These are phyloP conservation scores for Endoconidiophora polonica DNA, from an alignment of 2,329 filamentous ascomycete genomes.

Conservation along the genomic window DNA sequence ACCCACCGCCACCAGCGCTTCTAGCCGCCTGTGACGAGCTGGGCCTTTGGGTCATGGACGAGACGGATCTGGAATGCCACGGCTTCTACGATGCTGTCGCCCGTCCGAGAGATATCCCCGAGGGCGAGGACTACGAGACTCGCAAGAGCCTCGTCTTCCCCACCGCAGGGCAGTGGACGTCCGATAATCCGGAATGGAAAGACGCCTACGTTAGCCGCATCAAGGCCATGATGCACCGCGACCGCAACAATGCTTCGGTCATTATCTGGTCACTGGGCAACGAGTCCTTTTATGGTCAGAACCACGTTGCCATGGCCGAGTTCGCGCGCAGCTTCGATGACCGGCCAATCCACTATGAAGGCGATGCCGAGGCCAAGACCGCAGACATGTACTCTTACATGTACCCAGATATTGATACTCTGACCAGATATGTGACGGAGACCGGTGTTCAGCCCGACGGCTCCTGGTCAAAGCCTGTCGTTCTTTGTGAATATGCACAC, in stretches of 20 bases:
- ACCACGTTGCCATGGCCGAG: conserved; percentile 51
- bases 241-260: conserved; percentile 43
- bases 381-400: conserved; percentile 50
- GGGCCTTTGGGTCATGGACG: conserved; percentile 46
- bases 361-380: conserved; percentile 37
- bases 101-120: conserved; percentile 33
- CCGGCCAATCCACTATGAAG: conserved; percentile 49
- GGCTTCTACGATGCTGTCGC: conserved; percentile 31
- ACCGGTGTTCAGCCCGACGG: conserved; percentile 11
- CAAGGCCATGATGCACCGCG: conserved; percentile 43
- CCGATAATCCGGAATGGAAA: conserved; percentile 43
- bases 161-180: conserved; percentile 32
- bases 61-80: conserved; percentile 38
- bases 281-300: conserved; percentile 52
- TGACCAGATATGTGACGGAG: conserved; percentile 24
- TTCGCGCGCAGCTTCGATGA: conserved; percentile 42
- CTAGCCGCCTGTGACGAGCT: conserved; percentile 47
- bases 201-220: conserved; percentile 52
- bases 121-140: conserved; percentile 25
- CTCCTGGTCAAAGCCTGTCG: conserved; percentile 37
- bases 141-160: conserved; percentile 10
- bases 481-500: conserved; percentile 38
- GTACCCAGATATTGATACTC: conserved; percentile 39
- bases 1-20: conserved; percentile 42
- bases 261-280: conserved; percentile 60